Evolutionary conservation across 768 basidiomycete species (phyloP), one percentile per base, ranked within the genome.

Genomic region (Saitozyma podzolica): DNA sequence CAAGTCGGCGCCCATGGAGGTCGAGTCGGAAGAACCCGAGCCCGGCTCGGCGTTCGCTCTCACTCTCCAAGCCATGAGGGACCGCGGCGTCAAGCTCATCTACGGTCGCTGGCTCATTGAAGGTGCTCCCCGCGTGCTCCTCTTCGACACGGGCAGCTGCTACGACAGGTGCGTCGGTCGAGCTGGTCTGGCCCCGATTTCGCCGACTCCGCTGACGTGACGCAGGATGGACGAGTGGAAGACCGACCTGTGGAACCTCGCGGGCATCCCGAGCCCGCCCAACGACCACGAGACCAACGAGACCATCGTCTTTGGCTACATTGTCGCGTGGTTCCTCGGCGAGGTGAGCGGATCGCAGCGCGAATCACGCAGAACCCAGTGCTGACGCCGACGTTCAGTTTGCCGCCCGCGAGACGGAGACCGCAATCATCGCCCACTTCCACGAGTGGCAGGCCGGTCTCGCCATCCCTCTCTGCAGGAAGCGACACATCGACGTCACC

Each of bases 371-470:
- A n/a, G 62, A 70, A 40, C 66, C 70, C 45, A 69, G 13, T 7
- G 43, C 54, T 62, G 29, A 58, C 53, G 52, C 17, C 56, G 40
- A 56, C 39, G 51, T 51, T 29, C 42, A 65, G 66, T 73, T 75
- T 67, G 60, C 73, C 47, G 75, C 89, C 37, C 87, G 86, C 49
- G 91, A 96, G 77, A 84, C 89, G 40, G 66, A 84, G 57, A 90
- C 87, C 6, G 92, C 94, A 16, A 91, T 98, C 71, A 85, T 98
- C 61, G 94, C 93, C 68, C 96, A 99, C 81, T 96, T 99, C 83
- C 96, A 99, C 80, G 96, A 99, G 81, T 99, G 96, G 96, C 96
- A 98, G 78, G 95, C 93, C 9, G 94, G 95, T 50, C 86, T 96
- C 51, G 92, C 94, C 29, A 96, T 97, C 59, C 80, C 81, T 2